These are phyloP conservation scores for Termitomyces sp. DNA, from an alignment of 768 basidiomycete species.

Conservation along the genomic window DNA sequence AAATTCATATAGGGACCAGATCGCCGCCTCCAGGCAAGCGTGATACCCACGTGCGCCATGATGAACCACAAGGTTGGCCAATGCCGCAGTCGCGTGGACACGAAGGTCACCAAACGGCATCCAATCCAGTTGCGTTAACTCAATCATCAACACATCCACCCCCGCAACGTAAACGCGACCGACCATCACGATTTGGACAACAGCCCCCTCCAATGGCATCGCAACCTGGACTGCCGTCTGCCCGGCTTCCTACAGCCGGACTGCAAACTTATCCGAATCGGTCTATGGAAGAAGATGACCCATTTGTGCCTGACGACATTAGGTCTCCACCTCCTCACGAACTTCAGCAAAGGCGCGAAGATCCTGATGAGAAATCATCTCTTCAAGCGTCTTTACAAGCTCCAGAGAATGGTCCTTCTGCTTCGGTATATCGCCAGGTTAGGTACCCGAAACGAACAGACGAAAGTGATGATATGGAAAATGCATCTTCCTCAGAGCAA, in stretches of 20 bases:
- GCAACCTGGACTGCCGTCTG: neutral
- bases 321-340: constrained; percentile 8
- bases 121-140: neutral
- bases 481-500: constrained; percentile 14
- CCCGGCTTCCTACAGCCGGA: constrained; percentile 1
- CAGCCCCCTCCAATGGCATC: neutral
- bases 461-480: constrained; percentile 12
- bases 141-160: constrained; percentile 4
- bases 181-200: constrained; percentile 21
- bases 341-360: constrained; percentile 7
- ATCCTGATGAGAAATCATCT: constrained; percentile 5
- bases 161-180: constrained; percentile 13
- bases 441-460: constrained; percentile 4
- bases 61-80: neutral
- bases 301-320: constrained; percentile 17
- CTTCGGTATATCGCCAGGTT: neutral
- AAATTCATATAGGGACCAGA: constrained; percentile 41
- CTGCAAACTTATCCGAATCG: neutral
- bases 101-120: constrained; percentile 1
- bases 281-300: constrained; percentile 16
- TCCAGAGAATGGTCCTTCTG: neutral
- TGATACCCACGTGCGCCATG: constrained; percentile 15
- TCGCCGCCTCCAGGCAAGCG: constrained; percentile 31
- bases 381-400: constrained; percentile 8
- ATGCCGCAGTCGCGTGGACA: neutral